Evolutionary conservation across 108 stramenopile genomes (phyloP).

Genomic region (Conticribra guillardii): DNA sequence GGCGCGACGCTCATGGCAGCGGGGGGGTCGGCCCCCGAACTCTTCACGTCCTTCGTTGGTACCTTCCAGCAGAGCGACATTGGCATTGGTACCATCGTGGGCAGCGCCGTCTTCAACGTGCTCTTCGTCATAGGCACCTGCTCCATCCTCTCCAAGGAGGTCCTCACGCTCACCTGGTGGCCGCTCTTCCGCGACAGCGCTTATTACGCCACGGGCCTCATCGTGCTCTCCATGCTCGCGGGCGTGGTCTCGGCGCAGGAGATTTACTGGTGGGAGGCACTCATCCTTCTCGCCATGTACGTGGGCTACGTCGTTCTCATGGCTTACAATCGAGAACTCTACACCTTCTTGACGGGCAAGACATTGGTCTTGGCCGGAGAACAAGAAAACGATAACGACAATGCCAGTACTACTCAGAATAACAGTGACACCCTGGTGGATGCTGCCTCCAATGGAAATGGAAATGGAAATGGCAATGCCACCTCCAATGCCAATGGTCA

Average conservation of each 20-base stretch:
- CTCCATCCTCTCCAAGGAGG: constrained; percentile 68
- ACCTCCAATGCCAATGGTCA: background rate
- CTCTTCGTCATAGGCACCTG: constrained; percentile 86
- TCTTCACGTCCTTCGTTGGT: constrained; percentile 81
- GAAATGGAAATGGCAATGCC: background rate
- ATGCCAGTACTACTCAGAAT: constrained; percentile 5
- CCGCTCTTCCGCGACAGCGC: constrained; percentile 77
- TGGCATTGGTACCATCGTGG: constrained; percentile 91
- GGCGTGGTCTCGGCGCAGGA: constrained; percentile 44
- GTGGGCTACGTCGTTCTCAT: constrained; percentile 79
- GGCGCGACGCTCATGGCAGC: constrained; percentile 85
- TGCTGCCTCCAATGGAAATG: background rate
- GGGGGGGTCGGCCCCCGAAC: constrained; percentile 83
- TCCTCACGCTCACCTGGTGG: constrained; percentile 83
- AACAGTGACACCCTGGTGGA: background rate
- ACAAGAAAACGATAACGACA: constrained; percentile 11
- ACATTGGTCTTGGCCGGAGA: constrained; percentile 29
- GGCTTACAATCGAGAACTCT: constrained; percentile 66
- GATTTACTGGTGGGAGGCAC: constrained; percentile 77
- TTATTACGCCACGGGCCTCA: constrained; percentile 70
- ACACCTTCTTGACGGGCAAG: constrained; percentile 64
- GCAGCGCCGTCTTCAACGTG: constrained; percentile 87
- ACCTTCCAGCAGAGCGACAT: constrained; percentile 73
- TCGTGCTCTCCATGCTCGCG: constrained; percentile 61
- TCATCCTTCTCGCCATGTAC: constrained; percentile 78